Conservation (phyloP, 148 eudicot genomes). For the Persicaria maculosa region DNA sequence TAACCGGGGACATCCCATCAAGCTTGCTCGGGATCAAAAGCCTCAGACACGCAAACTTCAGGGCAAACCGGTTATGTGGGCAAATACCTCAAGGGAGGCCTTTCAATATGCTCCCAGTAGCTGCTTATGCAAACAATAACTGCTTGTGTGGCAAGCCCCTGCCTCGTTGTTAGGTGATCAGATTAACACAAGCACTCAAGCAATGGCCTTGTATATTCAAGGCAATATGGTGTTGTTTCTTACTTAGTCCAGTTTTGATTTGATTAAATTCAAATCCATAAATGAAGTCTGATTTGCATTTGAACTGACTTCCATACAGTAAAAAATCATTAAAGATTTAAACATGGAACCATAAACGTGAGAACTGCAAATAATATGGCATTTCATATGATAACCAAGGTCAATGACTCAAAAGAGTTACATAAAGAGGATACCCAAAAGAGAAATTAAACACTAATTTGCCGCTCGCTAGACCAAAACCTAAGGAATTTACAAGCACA, state of each 20-base stretch:
- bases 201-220: background rate
- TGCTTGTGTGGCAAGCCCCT: conserved; percentile 83
- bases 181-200: background rate
- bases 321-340: background rate
- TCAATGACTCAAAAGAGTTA: background rate
- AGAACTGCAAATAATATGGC: background rate
- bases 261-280: too few species aligned
- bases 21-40: conserved; percentile 45
- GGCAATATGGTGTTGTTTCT: background rate
- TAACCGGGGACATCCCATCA: conserved; percentile 46
- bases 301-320: too few species aligned
- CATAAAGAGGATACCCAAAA: background rate
- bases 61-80: conserved; percentile 68
- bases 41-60: conserved; percentile 52
- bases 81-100: conserved; percentile 68
- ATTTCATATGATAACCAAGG: background rate
- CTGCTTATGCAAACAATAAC: conserved; percentile 52
- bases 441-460: background rate
- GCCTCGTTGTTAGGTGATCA: conserved; percentile 37
- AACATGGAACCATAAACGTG: background rate
- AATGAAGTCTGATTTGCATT: too few species aligned
- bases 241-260: background rate
- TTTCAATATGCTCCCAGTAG: conserved; percentile 28
- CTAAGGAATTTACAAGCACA: conserved; percentile 22
- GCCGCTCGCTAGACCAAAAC: background rate